Percentiles rank a stretch among this genome's conserved stretches.
phyloP scores from a whole-genome alignment of 2,329 filamentous ascomycete species.

The Scytalidium lignicola region DNA sequence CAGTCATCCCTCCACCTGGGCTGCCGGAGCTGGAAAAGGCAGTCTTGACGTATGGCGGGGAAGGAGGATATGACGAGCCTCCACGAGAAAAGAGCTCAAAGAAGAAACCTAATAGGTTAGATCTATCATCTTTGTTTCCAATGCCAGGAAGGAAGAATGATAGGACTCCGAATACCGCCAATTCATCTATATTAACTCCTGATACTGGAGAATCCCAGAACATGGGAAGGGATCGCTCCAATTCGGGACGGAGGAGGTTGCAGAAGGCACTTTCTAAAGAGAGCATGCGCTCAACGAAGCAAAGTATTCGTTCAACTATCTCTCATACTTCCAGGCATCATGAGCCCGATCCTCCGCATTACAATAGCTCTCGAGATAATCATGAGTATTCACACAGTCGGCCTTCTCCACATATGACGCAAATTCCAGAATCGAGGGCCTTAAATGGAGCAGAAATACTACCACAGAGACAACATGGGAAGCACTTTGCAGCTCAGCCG shows the following conservation, averaged over 20 bases:
- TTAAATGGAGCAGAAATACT: conserved; percentile 5
- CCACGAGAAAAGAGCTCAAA: conserved; percentile 10
- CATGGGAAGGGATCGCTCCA: background rate
- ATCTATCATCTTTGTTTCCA: conserved; percentile 26
- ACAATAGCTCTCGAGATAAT: conserved; percentile 13
- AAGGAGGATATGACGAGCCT: background rate
- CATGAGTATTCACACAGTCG: conserved; percentile 19
- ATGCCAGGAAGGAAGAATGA: conserved; percentile 12
- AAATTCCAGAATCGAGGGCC: conserved; percentile 21
- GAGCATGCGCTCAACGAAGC: conserved; percentile 19
- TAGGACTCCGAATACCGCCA: conserved; percentile 10
- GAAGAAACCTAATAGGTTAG: conserved; percentile 24
- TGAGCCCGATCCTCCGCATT: conserved; percentile 11
- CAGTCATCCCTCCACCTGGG: conserved; percentile 13
- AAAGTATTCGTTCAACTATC: conserved; percentile 16
- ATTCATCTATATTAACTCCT: conserved; percentile 15
- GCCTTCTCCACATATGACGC: conserved; percentile 15
- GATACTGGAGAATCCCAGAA: conserved; percentile 1
- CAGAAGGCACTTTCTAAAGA: conserved; percentile 22
- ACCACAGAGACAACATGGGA: background rate
- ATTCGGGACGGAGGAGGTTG: conserved; percentile 14
- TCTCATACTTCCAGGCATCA: conserved; percentile 10
- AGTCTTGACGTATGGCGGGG: background rate
- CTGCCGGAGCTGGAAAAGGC: background rate
- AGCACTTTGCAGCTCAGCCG: background rate